Evolutionary conservation across 169 alveolate genomes (phyloP), one percentile per base, ranked within the genome.

Genomic region (Cystoisospora suis): DNA sequence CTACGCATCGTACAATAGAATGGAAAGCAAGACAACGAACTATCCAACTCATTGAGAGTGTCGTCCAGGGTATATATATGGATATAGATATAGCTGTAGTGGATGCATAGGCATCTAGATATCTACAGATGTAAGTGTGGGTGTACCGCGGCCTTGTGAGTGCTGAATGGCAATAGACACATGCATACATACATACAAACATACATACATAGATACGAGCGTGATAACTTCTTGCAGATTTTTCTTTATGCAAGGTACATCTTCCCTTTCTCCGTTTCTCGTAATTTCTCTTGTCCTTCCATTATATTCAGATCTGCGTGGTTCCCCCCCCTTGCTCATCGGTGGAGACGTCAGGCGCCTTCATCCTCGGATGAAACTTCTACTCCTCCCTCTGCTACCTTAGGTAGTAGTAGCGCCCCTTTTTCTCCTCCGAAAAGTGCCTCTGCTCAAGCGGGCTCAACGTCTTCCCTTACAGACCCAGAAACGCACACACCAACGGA

Each of bases 311-410:
- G 58, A n/a, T 72, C 56, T 7, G 83, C 83, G 23, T 72, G 77
- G 77, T 65, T 40, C 83, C 83, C 53, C 12, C 53, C 83, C 7
- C 53, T 40, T 36, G 83, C 83, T 34, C 83, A 38, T 12, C 83
- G 83, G 3, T 40, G 83, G 83, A 29, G 29, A 15, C 23, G 47
- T 3, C 38, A 38, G 6, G 9, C 53, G 56, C 42, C 53, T 4
- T 70, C 46, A 3, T 70, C 49, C 38, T 29, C 81, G 9, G 2
- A 3, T 6, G 53, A 6, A 29, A 44, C 49, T 5, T 70, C 81
- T 12, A 36, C 46, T 70, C 46, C 42, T 27, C 38, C 77, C 12
- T n/a, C 77, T 65, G 20, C 77, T 65, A 27, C 77, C 29, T 5
- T 15, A 12, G 29, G 12, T 53, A 12, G 29, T 12, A 53, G 12